Evolutionary conservation across 1,139 yeast genomes (phyloP).

Genomic region (Wickerhamomyces sp.): DNA sequence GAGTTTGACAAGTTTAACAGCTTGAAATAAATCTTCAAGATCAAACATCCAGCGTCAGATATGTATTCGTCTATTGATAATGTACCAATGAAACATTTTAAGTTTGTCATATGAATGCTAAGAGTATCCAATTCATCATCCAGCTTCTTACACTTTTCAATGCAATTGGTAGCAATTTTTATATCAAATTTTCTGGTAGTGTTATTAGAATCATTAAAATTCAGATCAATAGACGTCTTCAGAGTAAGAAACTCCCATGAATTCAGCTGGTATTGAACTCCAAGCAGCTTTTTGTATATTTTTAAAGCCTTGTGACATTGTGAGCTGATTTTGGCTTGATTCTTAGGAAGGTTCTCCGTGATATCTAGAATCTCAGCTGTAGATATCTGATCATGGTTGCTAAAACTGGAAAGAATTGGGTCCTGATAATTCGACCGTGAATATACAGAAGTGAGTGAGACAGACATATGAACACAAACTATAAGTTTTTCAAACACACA

Average conservation of each 20-base stretch:
- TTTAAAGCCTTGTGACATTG: conserved; percentile 5
- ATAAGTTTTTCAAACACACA: too few relatives aligned
- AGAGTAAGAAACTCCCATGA: conserved; percentile 21
- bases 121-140: conserved; percentile 17
- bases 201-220: conserved; percentile 6
- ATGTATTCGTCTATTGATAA: conserved; percentile 20
- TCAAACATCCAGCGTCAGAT: conserved; percentile 22
- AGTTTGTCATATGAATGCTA: conserved; percentile 10
- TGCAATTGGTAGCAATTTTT: conserved; percentile 8
- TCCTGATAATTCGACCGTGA: neutral
- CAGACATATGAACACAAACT: too few relatives aligned
- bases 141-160: conserved; percentile 12
- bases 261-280: conserved; percentile 10
- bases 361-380: conserved; percentile 3
- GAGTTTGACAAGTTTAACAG: conserved; percentile 18
- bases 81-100: conserved; percentile 3
- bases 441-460: neutral
- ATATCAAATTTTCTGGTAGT: conserved; percentile 8
- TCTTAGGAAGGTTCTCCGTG: conserved; percentile 1
- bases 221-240: conserved; percentile 17
- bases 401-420: neutral
- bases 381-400: neutral
- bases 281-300: conserved; percentile 4
- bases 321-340: conserved; percentile 4
- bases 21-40: conserved; percentile 23